Evolutionary conservation across 2,329 filamentous ascomycete species (phyloP).

Genomic region (Dactylella cylindrospora): DNA sequence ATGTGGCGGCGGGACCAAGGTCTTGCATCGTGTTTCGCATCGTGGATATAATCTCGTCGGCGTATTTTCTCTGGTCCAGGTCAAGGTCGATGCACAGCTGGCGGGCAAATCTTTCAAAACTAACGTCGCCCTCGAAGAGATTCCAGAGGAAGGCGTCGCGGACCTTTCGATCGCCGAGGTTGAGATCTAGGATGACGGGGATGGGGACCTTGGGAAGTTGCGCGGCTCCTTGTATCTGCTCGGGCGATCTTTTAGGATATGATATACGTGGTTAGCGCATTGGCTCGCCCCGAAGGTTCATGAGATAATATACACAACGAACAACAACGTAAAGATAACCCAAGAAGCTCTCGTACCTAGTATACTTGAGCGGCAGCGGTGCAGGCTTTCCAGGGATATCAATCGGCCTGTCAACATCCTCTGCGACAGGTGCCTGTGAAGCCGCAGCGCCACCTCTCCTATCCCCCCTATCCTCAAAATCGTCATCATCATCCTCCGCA

Average conservation of each 20-base stretch:
- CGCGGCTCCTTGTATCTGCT: slow-evolving; percentile 66
- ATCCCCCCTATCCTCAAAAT: slow-evolving; percentile 57
- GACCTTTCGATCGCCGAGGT: slow-evolving; percentile 75
- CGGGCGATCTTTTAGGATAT: slow-evolving; percentile 57
- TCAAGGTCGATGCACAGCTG: slow-evolving; percentile 89
- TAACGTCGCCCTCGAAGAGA: slow-evolving; percentile 87
- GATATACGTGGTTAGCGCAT: too few relatives aligned
- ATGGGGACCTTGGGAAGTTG: slow-evolving; percentile 85
- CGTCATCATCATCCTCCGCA: slow-evolving; percentile 91
- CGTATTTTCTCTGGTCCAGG: slow-evolving; percentile 66
- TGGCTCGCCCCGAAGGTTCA: too few relatives aligned
- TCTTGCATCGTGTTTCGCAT: slow-evolving; percentile 95
- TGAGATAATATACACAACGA: too few relatives aligned
- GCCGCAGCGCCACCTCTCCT: slow-evolving; percentile 14
- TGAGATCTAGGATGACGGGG: slow-evolving; percentile 93
- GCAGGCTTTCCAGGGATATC: slow-evolving; percentile 43
- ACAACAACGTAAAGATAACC: too few relatives aligned
- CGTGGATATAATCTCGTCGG: slow-evolving; percentile 83
- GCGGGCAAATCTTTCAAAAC: slow-evolving; percentile 93
- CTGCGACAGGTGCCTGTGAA: slow-evolving; percentile 37
- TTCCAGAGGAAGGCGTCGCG: slow-evolving; percentile 99
- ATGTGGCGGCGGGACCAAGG: slow-evolving; percentile 89
- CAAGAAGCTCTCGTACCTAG: too few relatives aligned
- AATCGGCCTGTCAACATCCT: slow-evolving; percentile 45
- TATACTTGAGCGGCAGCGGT: slow-evolving; percentile 22